These are phyloP conservation scores for Gamsiella multidivaricata DNA, from an alignment of 192 early-diverging fungal species.

Conservation along the genomic window DNA sequence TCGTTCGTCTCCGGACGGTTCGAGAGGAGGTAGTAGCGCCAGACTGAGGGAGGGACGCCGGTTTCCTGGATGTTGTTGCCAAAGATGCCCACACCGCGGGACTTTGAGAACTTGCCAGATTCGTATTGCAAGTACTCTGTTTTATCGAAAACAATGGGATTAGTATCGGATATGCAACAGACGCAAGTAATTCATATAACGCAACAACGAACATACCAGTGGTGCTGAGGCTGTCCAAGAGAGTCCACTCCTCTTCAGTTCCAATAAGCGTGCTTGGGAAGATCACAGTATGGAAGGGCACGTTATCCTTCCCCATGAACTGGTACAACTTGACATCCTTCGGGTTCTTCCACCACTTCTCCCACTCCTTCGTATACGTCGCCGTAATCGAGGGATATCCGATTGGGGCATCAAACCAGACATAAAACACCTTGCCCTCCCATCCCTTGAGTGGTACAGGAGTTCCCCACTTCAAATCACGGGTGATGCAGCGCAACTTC, in stretches of 20 bases:
- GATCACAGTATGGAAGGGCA: constrained; percentile 98
- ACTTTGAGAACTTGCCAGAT: constrained; percentile 96
- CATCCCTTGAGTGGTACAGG: constrained; percentile 88
- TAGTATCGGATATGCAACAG: background rate
- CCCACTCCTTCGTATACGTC: constrained; percentile 93
- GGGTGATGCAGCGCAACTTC: constrained; percentile 93
- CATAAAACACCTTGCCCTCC: constrained; percentile 97
- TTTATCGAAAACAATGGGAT: background rate
- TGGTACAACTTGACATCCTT: constrained; percentile 95
- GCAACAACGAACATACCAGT: constrained; percentile 69
- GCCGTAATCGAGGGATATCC: constrained; percentile 99
- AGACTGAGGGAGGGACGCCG: constrained; percentile 91
- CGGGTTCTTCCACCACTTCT: constrained; percentile 99
- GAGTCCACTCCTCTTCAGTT: constrained; percentile 90
- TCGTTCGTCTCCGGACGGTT: constrained; percentile 94
- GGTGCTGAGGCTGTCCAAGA: constrained; percentile 91
- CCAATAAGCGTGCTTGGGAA: constrained; percentile 93
- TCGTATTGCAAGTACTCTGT: constrained; percentile 98
- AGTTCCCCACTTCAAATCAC: constrained; percentile 99
- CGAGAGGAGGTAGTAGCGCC: constrained; percentile 96
- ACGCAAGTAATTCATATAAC: background rate
- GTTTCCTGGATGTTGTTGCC: constrained; percentile 94
- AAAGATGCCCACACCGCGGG: constrained; percentile 95
- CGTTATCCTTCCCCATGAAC: constrained; percentile 99
- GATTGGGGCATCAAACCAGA: constrained; percentile 99